These are phyloP conservation scores for Botrytis fragariae DNA, from an alignment of 2,329 filamentous ascomycete genomes.

Conservation along the genomic window DNA sequence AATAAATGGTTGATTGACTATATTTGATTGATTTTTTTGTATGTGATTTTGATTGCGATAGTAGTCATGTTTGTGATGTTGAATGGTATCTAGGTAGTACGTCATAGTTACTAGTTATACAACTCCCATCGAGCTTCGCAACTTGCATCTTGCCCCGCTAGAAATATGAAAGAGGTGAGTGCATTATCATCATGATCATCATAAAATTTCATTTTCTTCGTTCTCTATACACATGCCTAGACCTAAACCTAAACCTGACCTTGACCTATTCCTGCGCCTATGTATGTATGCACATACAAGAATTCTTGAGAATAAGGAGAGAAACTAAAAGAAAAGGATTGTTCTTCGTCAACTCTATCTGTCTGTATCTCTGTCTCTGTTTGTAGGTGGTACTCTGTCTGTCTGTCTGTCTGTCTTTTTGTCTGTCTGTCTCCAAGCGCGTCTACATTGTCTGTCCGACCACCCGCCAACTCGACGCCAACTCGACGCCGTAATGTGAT, in stretches of 20 bases:
- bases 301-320: not conserved
- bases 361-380: not conserved
- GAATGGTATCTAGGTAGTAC: not conserved
- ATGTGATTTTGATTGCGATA: not conserved
- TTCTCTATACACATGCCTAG: not conserved
- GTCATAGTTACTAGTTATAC: not conserved
- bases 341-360: not conserved
- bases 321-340: not conserved
- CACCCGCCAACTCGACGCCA: too few species aligned
- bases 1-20: conserved; percentile 7
- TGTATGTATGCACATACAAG: not conserved
- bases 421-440: not conserved
- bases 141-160: not conserved
- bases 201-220: not conserved
- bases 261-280: not conserved
- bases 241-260: too few species aligned
- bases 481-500: too few species aligned
- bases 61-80: not conserved
- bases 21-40: not conserved
- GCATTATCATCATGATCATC: not conserved
- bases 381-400: too few species aligned
- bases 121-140: not conserved
- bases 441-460: not conserved
- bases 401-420: not conserved
- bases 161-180: not conserved